phyloP scores from a whole-genome alignment of 2,329 filamentous ascomycete species.

The Paramyrothecium roridum region DNA sequence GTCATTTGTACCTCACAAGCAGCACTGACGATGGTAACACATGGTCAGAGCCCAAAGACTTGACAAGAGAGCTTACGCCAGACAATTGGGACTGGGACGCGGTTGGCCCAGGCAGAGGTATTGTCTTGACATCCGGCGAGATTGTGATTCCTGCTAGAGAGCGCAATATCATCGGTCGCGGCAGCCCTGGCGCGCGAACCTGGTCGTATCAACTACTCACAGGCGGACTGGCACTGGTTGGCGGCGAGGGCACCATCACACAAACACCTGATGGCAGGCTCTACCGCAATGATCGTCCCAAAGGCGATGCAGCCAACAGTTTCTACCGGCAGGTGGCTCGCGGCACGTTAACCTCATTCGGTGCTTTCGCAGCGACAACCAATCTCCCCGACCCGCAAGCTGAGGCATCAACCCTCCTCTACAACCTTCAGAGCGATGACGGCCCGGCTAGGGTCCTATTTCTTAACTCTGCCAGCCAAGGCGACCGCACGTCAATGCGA shows the following conservation, averaged over 20 bases:
- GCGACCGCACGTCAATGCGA: slow-evolving; percentile 9
- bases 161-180: slow-evolving; percentile 17
- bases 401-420: slow-evolving; percentile 8
- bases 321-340: slow-evolving; percentile 10
- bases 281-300: slow-evolving; percentile 12
- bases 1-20: slow-evolving; percentile 17
- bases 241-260: slow-evolving; percentile 13
- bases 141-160: slow-evolving; percentile 15
- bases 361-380: slow-evolving; percentile 7
- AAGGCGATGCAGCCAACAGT: not conserved
- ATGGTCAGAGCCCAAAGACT: slow-evolving; percentile 16
- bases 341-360: slow-evolving; percentile 9
- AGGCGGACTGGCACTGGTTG: slow-evolving; percentile 2
- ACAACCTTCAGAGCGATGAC: slow-evolving; percentile 5
- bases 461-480: slow-evolving; percentile 14
- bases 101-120: slow-evolving; percentile 18
- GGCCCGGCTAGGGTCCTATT: slow-evolving; percentile 12
- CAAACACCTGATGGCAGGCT: slow-evolving; percentile 13
- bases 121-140: slow-evolving; percentile 12
- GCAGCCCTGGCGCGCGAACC: slow-evolving; percentile 12
- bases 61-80: slow-evolving; percentile 15
- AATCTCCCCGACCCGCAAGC: slow-evolving; percentile 12
- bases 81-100: slow-evolving; percentile 14
- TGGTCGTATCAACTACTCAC: slow-evolving; percentile 11
- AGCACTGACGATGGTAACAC: slow-evolving; percentile 20